Evolutionary conservation across 148 eudicot species (phyloP).

Genomic region (Rhododendron ferrugineum): DNA sequence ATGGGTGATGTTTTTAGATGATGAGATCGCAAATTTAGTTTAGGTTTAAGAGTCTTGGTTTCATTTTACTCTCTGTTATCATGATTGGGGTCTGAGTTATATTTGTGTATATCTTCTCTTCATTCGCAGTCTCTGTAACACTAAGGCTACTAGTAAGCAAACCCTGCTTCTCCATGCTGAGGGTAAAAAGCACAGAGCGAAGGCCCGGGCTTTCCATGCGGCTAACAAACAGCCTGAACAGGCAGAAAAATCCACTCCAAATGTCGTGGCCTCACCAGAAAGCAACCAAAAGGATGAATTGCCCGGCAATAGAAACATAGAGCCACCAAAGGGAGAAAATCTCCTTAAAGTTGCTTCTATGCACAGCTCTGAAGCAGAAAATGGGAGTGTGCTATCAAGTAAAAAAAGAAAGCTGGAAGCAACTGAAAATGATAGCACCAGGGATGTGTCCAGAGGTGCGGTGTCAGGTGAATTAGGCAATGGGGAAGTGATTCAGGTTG

Average conservation of each 20-base stretch:
- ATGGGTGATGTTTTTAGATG: background rate
- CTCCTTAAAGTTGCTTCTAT: slow-evolving; percentile 19
- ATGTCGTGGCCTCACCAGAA: slow-evolving; percentile 21
- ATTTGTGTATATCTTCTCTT: background rate
- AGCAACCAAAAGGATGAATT: slow-evolving; percentile 25
- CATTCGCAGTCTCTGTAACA: slow-evolving; percentile 68
- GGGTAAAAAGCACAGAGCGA: slow-evolving; percentile 85
- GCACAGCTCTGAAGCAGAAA: slow-evolving; percentile 25
- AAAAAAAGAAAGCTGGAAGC: slow-evolving; percentile 51
- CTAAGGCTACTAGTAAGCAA: slow-evolving; percentile 80
- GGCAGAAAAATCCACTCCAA: slow-evolving; percentile 33
- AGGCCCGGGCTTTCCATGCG: slow-evolving; percentile 71
- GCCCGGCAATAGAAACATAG: slow-evolving; percentile 13
- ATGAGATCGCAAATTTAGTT: background rate
- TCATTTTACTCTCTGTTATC: background rate
- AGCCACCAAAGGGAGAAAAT: slow-evolving; percentile 23
- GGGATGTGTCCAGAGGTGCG: slow-evolving; percentile 17
- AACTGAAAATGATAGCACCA: slow-evolving; percentile 25
- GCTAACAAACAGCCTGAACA: slow-evolving; percentile 53
- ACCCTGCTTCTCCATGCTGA: slow-evolving; percentile 81
- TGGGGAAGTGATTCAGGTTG: slow-evolving; percentile 35
- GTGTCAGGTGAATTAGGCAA: slow-evolving; percentile 23
- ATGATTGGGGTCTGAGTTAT: background rate
- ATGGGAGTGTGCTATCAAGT: slow-evolving; percentile 21
- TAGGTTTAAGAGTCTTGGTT: no score